Evolutionary conservation across 169 alveolate genomes (phyloP).

Genomic region (Theileria orientalis): DNA sequence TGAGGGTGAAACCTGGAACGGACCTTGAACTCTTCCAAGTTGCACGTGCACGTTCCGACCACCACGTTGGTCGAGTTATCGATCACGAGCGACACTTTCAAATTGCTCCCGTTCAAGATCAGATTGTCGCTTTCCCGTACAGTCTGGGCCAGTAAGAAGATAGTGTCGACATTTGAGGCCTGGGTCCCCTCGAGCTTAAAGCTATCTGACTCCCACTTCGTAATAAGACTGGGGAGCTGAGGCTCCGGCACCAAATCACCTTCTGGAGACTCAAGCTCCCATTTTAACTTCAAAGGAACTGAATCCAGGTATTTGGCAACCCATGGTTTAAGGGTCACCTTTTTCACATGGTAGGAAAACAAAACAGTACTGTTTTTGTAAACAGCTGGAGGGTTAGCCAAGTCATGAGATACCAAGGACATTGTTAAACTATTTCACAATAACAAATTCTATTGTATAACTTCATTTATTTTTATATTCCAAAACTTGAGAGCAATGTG

Average conservation of each 20-base stretch:
- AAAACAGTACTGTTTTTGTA: constrained; percentile 9
- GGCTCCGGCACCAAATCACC: background rate
- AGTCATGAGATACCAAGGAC: background rate
- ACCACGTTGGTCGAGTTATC: background rate
- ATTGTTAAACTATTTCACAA: background rate
- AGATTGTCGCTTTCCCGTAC: background rate
- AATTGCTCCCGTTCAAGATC: background rate
- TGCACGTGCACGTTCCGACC: constrained; percentile 6
- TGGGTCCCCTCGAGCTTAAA: background rate
- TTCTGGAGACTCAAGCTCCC: constrained; percentile 16
- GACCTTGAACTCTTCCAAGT: constrained; percentile 12
- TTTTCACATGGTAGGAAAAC: constrained; percentile 39
- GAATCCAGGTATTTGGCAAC: background rate
- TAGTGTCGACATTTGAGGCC: constrained; percentile 35
- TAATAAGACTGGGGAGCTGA: background rate
- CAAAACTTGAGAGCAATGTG: background rate
- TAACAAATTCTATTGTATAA: background rate
- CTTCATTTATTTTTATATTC: background rate
- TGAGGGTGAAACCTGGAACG: constrained; percentile 8
- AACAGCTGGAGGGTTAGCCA: background rate
- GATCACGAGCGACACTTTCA: constrained; percentile 7
- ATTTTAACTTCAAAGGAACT: background rate
- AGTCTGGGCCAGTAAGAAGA: constrained; percentile 23
- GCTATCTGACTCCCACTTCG: background rate
- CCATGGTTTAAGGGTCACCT: constrained; percentile 9